phyloP scores from a whole-genome alignment of 257 asterid genomes.

The Lithospermum erythrorhizon region DNA sequence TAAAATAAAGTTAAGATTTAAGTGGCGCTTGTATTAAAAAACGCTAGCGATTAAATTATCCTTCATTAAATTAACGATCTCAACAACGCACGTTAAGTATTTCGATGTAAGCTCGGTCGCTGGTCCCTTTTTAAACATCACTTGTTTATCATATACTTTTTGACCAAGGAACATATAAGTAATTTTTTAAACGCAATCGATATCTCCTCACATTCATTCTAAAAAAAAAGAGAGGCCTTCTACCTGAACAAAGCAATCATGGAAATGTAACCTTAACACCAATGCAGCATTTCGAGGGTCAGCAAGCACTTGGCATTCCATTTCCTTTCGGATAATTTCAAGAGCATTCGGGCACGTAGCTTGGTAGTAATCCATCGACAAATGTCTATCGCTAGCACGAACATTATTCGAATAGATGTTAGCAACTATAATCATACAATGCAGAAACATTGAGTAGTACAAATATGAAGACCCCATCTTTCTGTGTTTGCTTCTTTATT shows the following conservation, averaged over 20 bases:
- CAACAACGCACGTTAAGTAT: too few relatives aligned
- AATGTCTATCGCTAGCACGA: conserved; percentile 48
- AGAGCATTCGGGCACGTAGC: conserved; percentile 53
- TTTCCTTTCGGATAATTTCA: conserved; percentile 59
- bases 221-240: not conserved
- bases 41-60: too few relatives aligned
- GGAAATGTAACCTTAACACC: conserved; percentile 66
- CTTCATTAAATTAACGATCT: too few relatives aligned
- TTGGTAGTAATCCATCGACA: conserved; percentile 63
- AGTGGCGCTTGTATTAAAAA: too few relatives aligned
- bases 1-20: too few relatives aligned
- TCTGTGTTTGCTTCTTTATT: conserved; percentile 1
- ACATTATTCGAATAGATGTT: conserved; percentile 10
- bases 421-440: conserved; percentile 22
- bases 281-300: conserved; percentile 88
- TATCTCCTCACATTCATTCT: too few relatives aligned
- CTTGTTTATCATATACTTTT: too few relatives aligned
- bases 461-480: conserved; percentile 20
- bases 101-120: too few relatives aligned
- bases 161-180: too few relatives aligned
- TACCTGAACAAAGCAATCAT: conserved; percentile 88
- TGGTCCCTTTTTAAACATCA: too few relatives aligned
- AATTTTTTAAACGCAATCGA: too few relatives aligned
- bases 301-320: conserved; percentile 82
- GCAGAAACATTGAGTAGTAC: conserved; percentile 26